Base-by-base conservation (phyloP, 208 protist species). In the Zelonia costaricensis region DNA sequence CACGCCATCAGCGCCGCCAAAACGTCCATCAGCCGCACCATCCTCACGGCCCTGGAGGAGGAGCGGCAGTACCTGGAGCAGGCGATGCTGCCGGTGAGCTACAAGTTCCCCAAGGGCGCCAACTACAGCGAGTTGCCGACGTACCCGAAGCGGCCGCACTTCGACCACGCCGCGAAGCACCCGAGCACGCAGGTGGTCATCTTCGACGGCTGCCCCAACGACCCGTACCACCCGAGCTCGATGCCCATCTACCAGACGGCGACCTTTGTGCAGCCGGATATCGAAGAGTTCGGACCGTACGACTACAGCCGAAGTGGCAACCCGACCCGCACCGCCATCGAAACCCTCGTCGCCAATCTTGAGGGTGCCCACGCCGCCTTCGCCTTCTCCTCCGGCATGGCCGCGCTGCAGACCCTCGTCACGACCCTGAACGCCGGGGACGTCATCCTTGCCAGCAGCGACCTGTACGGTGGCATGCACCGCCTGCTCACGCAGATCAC, bases 391-490 rank as follows among this genome's bases (percentile, higher is more conserved):
- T 94, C 81, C 40, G 95, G 93, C 58, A 90, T 96, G 74, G 84
- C 82, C 3, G 85, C 88, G 22, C 81, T 93, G 23, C 78, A 92
- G 48, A 97, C 92, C 0, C 79, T 98, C 30, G 66, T 96, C 2
- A 77, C 93, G 20, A 75, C 81, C 30, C 75, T 98, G 35, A 83
- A 39, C 46, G 53, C 62, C 39, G 91, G 90, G 35, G 86, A 94
- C 54, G 73, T 88, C 18, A 74, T 97, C 8, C 75, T 96, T 27
- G 80, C 84, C 27, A 81, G 89, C 38, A 88, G 86, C 58, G 94
- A 98, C 75, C 80, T 97, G 33, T 98, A 98, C 82, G 96, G 96
- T 38, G 96, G 96, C 58, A 98, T 96, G 76, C 76, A 97, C 79
- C 84, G 93, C 44, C 86, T 94, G 20, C 81, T 97, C 27, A 92